Percentiles rank a stretch among this genome's conserved stretches.
phyloP scores from a whole-genome alignment of 441 rosid genomes.

The Mallotus repandus region DNA sequence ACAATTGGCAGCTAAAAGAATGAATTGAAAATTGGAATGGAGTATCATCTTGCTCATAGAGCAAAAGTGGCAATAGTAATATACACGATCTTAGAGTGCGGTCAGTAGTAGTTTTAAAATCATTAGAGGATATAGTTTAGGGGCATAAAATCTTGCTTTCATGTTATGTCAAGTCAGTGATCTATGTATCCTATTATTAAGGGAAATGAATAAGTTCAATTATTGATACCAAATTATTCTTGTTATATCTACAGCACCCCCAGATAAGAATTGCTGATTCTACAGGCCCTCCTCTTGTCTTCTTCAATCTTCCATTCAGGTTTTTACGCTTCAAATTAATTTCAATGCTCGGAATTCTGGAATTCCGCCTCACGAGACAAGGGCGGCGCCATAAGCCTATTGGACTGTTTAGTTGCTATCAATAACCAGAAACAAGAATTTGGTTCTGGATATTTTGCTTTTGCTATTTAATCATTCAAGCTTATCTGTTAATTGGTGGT shows the following conservation, averaged over 20 bases:
- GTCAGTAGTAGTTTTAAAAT: not conserved
- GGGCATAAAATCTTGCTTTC: slow-evolving; percentile 5
- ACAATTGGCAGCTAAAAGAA: slow-evolving; percentile 8
- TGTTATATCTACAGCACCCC: not conserved
- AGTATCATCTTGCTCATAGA: slow-evolving; percentile 2
- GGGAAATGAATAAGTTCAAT: slow-evolving; percentile 11
- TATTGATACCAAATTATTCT: not conserved
- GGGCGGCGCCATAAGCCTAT: slow-evolving; percentile 19
- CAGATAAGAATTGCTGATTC: slow-evolving; percentile 9
- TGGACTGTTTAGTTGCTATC: slow-evolving; percentile 18
- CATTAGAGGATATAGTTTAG: not conserved
- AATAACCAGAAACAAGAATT: not conserved
- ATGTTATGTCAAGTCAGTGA: slow-evolving; percentile 5
- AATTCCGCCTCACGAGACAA: slow-evolving; percentile 20
- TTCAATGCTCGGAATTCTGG: not conserved
- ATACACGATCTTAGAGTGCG: not conserved
- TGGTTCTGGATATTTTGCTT: slow-evolving; percentile 7
- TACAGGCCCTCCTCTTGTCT: slow-evolving; percentile 5
- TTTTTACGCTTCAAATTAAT: not conserved
- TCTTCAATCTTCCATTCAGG: not conserved
- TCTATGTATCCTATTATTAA: not conserved
- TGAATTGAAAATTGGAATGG: not conserved
- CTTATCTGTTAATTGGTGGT: slow-evolving; percentile 5
- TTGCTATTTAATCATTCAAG: not conserved
- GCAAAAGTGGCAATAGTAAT: not conserved